Percentiles rank a stretch among this genome's conserved stretches.
These are phyloP conservation scores for Aegilops umbellulata DNA, from an alignment of 176 grass and related monocot genomes.

Conservation along the genomic window DNA sequence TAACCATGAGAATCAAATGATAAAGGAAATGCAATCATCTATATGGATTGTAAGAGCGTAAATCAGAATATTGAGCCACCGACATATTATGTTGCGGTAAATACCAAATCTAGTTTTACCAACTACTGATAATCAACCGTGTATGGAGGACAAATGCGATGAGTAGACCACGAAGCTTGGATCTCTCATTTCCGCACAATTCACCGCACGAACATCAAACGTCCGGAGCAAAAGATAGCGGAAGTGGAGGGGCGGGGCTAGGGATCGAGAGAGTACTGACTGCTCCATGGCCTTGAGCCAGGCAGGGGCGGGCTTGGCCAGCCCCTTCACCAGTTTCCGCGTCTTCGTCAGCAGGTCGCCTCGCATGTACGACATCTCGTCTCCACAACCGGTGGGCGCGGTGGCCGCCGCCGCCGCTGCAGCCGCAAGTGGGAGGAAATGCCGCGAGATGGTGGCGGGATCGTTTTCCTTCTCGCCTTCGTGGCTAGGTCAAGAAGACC, in stretches of 20 bases:
- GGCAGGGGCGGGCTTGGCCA: constrained; percentile 54
- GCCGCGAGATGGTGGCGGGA: neutral
- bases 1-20: neutral
- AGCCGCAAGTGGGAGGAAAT: neutral
- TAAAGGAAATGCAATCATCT: neutral
- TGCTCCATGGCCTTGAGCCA: constrained; percentile 98
- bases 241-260: neutral
- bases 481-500: neutral
- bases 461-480: neutral
- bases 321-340: constrained; percentile 82
- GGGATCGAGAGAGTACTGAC: constrained; percentile 14
- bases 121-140: neutral
- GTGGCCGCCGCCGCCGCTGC: neutral
- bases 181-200: neutral
- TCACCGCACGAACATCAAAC: neutral
- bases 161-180: neutral
- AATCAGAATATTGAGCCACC: neutral
- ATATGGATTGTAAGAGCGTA: neutral
- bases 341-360: constrained; percentile 64
- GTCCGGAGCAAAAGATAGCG: neutral
- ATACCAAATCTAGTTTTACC: neutral
- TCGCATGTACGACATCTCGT: constrained; percentile 84
- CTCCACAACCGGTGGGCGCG: neutral
- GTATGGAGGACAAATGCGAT: neutral
- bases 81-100: neutral